These are phyloP conservation scores for Hypoxylon sp. DNA, from an alignment of 2,329 filamentous ascomycete genomes.

Conservation along the genomic window DNA sequence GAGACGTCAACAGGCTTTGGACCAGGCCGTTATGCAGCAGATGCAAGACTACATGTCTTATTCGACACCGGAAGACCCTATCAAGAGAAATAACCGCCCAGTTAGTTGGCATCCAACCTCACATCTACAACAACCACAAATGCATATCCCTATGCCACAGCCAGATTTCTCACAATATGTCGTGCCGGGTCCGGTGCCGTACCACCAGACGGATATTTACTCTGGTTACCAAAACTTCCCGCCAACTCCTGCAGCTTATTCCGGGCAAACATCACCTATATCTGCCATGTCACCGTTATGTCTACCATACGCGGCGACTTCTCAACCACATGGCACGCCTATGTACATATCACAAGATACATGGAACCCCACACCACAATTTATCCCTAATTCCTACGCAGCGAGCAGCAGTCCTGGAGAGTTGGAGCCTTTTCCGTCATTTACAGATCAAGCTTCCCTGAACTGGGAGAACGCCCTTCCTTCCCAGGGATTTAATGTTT, in stretches of 20 bases:
- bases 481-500: slow-evolving; percentile 61
- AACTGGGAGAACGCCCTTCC: slow-evolving; percentile 63
- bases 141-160: slow-evolving; percentile 57
- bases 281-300: slow-evolving; percentile 69
- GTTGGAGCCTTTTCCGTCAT: slow-evolving; percentile 55
- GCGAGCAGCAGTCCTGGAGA: slow-evolving; percentile 48
- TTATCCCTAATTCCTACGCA: slow-evolving; percentile 51
- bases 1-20: slow-evolving; percentile 63
- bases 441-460: slow-evolving; percentile 47
- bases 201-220: slow-evolving; percentile 61
- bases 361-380: slow-evolving; percentile 56
- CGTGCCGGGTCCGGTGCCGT: slow-evolving; percentile 58
- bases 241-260: slow-evolving; percentile 69
- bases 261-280: slow-evolving; percentile 70
- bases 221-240: slow-evolving; percentile 62
- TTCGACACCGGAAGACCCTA: slow-evolving; percentile 53
- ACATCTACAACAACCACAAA: slow-evolving; percentile 59
- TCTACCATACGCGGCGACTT: slow-evolving; percentile 60
- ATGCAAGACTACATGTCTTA: slow-evolving; percentile 50
- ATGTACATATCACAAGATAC: slow-evolving; percentile 59
- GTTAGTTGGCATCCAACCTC: slow-evolving; percentile 83
- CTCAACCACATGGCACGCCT: slow-evolving; percentile 52
- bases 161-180: slow-evolving; percentile 57
- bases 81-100: slow-evolving; percentile 67
- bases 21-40: slow-evolving; percentile 61